Conservation (phyloP, 352 stramenopile genomes). For the Achlya hypogyna region DNA sequence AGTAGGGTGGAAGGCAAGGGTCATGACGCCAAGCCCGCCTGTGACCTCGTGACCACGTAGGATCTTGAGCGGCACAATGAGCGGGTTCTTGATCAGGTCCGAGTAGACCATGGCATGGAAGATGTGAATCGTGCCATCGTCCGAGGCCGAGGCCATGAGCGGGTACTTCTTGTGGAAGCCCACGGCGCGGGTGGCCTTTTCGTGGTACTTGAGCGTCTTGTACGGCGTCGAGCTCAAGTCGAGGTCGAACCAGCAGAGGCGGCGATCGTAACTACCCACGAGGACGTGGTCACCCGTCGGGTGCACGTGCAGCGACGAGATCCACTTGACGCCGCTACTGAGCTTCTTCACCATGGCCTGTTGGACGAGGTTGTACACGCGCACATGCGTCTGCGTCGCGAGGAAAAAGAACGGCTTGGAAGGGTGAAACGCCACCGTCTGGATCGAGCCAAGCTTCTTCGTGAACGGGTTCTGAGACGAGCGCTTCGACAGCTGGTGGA, state of each 20-base stretch:
- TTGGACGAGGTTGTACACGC: constrained; percentile 99
- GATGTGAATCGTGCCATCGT: constrained; percentile 98
- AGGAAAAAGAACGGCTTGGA: constrained; percentile 99
- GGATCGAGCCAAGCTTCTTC: constrained; percentile 90
- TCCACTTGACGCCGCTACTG: constrained; percentile 97
- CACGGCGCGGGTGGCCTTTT: constrained; percentile 92
- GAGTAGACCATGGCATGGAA: constrained; percentile 99
- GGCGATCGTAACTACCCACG: constrained; percentile 95
- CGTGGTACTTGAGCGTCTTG: constrained; percentile 99
- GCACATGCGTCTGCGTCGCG: constrained; percentile 96
- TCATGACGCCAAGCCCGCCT: constrained; percentile 92
- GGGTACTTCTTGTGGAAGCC: constrained; percentile 89
- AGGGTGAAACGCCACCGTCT: constrained; percentile 96
- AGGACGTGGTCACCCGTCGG: constrained; percentile 98
- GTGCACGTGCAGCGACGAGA: constrained; percentile 98
- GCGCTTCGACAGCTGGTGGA: constrained; percentile 97
- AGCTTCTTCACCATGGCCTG: constrained; percentile 97
- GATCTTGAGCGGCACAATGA: constrained; percentile 99
- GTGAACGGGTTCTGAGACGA: constrained; percentile 95
- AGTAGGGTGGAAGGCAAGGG: constrained; percentile 94
- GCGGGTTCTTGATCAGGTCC: constrained; percentile 98
- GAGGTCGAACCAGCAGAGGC: constrained; percentile 99
- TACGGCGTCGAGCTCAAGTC: constrained; percentile 96
- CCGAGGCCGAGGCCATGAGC: constrained; percentile 97
- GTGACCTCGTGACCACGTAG: constrained; percentile 90